Evolutionary conservation across 768 basidiomycete species (phyloP).

Genomic region (Coprinopsis sp.): DNA sequence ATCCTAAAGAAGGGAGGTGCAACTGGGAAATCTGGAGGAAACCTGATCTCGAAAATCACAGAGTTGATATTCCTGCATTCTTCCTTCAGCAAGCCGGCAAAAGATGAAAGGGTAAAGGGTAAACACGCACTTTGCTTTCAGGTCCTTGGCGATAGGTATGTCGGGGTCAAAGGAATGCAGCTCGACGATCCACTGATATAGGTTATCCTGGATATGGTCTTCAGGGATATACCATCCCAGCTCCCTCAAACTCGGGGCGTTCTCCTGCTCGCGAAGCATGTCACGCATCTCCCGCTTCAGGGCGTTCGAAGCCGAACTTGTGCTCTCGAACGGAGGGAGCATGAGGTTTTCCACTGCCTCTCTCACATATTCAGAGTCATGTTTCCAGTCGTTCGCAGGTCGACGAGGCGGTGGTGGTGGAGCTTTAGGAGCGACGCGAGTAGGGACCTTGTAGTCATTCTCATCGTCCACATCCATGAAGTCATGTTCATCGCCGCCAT

Average conservation of each 20-base stretch:
- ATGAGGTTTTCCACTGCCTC: constrained; percentile 41
- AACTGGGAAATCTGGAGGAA: constrained; percentile 60
- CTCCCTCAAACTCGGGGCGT: constrained; percentile 38
- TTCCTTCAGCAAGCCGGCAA: neutral
- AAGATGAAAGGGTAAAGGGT: neutral
- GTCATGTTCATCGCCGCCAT: constrained; percentile 11
- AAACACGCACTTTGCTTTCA: constrained; percentile 41
- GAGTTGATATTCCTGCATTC: constrained; percentile 50
- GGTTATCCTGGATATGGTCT: constrained; percentile 60
- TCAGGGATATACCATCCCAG: constrained; percentile 72
- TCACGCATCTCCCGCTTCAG: constrained; percentile 57
- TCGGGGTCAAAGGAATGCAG: constrained; percentile 62
- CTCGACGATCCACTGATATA: constrained; percentile 73
- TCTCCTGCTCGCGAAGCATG: constrained; percentile 58
- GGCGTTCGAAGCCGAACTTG: constrained; percentile 48
- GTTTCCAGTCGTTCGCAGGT: constrained; percentile 48
- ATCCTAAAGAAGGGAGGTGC: constrained; percentile 76
- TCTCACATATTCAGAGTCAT: constrained; percentile 46
- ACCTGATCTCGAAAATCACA: constrained; percentile 68
- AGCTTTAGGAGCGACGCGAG: constrained; percentile 13
- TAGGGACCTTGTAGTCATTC: constrained; percentile 23
- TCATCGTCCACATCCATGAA: constrained; percentile 26
- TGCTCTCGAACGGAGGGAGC: constrained; percentile 58
- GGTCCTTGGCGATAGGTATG: constrained; percentile 58
- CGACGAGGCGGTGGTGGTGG: constrained; percentile 19